Evolutionary conservation across 169 alveolate genomes (phyloP).

Genomic region (Toxoplasma gondii): DNA sequence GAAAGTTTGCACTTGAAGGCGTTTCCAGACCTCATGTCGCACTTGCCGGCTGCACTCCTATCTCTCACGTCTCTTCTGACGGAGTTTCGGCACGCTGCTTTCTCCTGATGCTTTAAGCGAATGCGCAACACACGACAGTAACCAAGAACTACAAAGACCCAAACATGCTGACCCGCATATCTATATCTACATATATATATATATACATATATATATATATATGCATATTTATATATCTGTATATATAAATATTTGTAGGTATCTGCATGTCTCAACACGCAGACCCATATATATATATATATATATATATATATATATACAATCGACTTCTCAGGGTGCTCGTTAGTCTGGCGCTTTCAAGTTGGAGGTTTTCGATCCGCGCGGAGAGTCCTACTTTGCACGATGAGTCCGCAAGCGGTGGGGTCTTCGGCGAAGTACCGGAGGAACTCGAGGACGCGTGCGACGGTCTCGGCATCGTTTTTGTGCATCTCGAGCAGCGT

Average conservation of each 20-base stretch:
- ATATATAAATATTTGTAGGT: too few relatives aligned
- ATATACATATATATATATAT: not conserved
- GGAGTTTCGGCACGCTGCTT: too few relatives aligned
- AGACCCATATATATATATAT: not conserved
- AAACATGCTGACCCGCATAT: not conserved
- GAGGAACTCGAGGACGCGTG: conserved; percentile 76
- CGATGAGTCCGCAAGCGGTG: conserved; percentile 75
- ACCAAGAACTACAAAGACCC: not conserved
- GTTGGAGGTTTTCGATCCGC: too few relatives aligned
- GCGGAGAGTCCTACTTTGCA: conserved; percentile 33
- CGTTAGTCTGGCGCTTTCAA: too few relatives aligned
- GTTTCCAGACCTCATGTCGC: too few relatives aligned
- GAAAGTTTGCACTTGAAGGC: not conserved
- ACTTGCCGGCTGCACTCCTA: too few relatives aligned
- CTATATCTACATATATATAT: not conserved
- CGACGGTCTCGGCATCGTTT: conserved; percentile 78
- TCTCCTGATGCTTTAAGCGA: too few relatives aligned
- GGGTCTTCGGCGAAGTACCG: conserved; percentile 81
- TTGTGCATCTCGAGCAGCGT: conserved; percentile 76
- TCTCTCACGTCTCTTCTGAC: too few relatives aligned
- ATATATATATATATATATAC: too few relatives aligned
- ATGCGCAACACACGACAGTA: too few relatives aligned
- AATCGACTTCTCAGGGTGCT: too few relatives aligned
- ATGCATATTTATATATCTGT: not conserved
- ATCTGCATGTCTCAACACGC: too few relatives aligned